Conservation (phyloP, 2,329 filamentous ascomycete species). For the Aspergillus bombycis region DNA sequence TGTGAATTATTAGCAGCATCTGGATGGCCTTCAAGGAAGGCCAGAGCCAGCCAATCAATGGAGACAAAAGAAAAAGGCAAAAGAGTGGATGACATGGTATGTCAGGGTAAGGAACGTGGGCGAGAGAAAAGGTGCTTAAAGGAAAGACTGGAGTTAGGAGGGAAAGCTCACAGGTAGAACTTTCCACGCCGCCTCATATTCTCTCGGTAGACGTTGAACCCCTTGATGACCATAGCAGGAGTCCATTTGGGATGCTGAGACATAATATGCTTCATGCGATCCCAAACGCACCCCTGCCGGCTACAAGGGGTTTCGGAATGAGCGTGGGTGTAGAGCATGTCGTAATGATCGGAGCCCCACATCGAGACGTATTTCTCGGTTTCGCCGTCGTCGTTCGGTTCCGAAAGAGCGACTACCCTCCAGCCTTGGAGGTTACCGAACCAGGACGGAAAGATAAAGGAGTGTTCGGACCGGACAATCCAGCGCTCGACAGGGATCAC, state of each 20-base stretch:
- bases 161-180: constrained; percentile 10
- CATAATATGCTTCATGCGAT: constrained; percentile 8
- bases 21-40: constrained; percentile 15
- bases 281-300: constrained; percentile 13
- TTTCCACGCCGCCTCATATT: constrained; percentile 4
- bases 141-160: constrained; percentile 3
- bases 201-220: background rate
- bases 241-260: constrained; percentile 2
- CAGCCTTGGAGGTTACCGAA: constrained; percentile 20
- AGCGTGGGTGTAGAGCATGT: constrained; percentile 11
- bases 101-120: constrained; percentile 7
- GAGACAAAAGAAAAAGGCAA: constrained; percentile 16
- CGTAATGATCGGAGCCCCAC: constrained; percentile 19
- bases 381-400: constrained; percentile 18
- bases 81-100: constrained; percentile 3
- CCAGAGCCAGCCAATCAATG: constrained; percentile 16
- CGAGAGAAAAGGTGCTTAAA: background rate
- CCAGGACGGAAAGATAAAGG: constrained; percentile 13
- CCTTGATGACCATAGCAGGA: constrained; percentile 7
- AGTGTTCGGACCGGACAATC: constrained; percentile 29
- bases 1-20: constrained; percentile 23
- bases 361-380: constrained; percentile 14
- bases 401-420: constrained; percentile 15
- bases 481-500: constrained; percentile 29
- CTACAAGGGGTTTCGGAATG: constrained; percentile 11